phyloP scores from a whole-genome alignment of 139 green algal genomes.

The Pleodorina starrii region DNA sequence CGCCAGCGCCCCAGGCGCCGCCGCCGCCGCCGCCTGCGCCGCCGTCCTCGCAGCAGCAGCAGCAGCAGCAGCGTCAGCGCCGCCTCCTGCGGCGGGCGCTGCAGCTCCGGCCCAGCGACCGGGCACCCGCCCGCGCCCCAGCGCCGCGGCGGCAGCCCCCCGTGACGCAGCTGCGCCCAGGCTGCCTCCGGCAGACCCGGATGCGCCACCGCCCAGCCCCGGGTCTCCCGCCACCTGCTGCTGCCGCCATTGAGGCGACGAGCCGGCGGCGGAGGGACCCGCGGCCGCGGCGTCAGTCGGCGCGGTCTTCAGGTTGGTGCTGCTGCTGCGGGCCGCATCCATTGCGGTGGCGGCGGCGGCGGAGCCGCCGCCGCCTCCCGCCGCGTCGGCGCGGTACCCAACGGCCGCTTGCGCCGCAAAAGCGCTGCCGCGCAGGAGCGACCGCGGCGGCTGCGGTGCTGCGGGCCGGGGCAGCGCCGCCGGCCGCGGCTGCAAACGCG shows the following conservation, averaged over 20 bases:
- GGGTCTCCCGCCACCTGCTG: background rate
- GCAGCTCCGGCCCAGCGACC: background rate
- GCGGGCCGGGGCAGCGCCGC: background rate
- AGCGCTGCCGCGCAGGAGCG: background rate
- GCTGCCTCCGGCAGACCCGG: too few relatives aligned
- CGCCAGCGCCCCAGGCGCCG: background rate
- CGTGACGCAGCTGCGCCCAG: too few relatives aligned
- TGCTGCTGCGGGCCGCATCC: background rate
- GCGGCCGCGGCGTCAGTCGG: background rate
- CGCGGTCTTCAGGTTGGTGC: conserved; percentile 7
- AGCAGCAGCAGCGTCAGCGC: too few relatives aligned
- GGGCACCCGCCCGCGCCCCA: too few relatives aligned
- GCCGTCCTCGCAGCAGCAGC: too few relatives aligned
- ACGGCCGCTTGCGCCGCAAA: background rate
- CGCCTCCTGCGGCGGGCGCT: background rate
- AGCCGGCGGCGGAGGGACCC: background rate
- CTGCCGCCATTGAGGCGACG: background rate
- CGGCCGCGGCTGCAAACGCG: background rate
- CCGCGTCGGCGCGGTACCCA: background rate
- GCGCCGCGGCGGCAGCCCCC: too few relatives aligned
- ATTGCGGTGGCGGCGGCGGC: background rate
- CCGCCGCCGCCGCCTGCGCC: too few relatives aligned
- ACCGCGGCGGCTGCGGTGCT: background rate
- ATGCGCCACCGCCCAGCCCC: too few relatives aligned
- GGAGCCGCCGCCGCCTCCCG: too few relatives aligned